Evolutionary conservation across 345 rosid genomes (phyloP).

Genomic region (Aquilaria malaccensis): DNA sequence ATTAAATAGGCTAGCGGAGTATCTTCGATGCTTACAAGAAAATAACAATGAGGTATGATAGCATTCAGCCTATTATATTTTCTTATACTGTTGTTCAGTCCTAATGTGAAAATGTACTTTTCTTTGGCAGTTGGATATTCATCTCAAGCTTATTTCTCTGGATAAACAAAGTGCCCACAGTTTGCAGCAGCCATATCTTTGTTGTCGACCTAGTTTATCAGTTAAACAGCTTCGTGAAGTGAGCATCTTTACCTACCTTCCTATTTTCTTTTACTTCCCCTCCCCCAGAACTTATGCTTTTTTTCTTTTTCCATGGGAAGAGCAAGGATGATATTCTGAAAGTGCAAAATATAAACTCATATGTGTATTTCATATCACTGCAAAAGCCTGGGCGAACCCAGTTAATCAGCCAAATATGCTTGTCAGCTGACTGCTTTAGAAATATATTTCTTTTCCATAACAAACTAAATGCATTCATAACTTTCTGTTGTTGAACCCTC

Average conservation of each 20-base stretch:
- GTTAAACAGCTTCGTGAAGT: constrained; percentile 80
- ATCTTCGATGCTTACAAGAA: constrained; percentile 60
- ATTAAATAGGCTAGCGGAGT: constrained; percentile 59
- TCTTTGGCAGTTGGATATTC: constrained; percentile 53
- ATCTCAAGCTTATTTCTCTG: constrained; percentile 69
- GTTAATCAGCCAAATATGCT: no score
- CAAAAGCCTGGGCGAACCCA: no score
- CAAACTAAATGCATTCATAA: not conserved
- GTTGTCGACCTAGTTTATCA: constrained; percentile 63
- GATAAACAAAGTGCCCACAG: constrained; percentile 46
- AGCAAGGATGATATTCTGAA: no score
- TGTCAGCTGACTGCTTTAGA: no score
- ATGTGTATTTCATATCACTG: no score
- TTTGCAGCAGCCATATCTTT: constrained; percentile 72
- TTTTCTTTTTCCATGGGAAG: no score
- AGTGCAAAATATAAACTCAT: no score
- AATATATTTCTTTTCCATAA: no score
- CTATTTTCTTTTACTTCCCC: not conserved
- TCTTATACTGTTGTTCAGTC: no score
- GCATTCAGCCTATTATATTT: not conserved
- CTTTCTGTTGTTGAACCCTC: no score
- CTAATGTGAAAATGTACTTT: constrained; percentile 4
- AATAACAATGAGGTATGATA: constrained; percentile 53
- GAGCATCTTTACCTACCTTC: constrained; percentile 33
- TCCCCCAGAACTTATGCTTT: no score